These are phyloP conservation scores for Citrullus amarus DNA, from an alignment of 306 rosid genomes.

Conservation along the genomic window DNA sequence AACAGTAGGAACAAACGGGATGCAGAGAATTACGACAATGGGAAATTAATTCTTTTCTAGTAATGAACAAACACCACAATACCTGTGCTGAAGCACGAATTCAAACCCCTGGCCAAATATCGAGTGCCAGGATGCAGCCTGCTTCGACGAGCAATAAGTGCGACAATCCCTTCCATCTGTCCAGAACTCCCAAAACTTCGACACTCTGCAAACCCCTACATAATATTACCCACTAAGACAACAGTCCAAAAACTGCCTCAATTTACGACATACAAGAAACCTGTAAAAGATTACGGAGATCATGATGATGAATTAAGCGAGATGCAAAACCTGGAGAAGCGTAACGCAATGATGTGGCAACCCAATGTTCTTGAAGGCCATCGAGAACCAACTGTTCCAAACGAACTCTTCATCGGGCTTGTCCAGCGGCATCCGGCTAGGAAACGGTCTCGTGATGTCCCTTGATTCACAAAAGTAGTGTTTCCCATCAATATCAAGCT, in stretches of 20 bases:
- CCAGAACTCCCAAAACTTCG: constrained; percentile 89
- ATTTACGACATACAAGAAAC: constrained; percentile 3
- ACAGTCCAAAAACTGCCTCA: constrained; percentile 12
- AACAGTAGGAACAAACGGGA: neutral
- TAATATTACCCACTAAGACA: constrained; percentile 50
- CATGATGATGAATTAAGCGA: constrained; percentile 13
- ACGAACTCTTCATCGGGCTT: constrained; percentile 87
- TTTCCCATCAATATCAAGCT: constrained; percentile 83
- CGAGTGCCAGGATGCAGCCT: constrained; percentile 98
- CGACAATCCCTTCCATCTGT: constrained; percentile 77
- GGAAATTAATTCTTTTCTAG: neutral
- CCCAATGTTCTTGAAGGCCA: constrained; percentile 65
- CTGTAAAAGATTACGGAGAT: neutral
- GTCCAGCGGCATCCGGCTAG: constrained; percentile 42
- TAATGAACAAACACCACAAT: constrained; percentile 10
- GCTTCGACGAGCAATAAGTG: constrained; percentile 90
- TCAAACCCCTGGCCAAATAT: constrained; percentile 91
- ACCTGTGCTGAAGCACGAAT: constrained; percentile 98
- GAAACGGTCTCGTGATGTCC: constrained; percentile 77
- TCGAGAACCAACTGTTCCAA: constrained; percentile 86
- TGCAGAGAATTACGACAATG: neutral
- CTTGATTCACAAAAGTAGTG: constrained; percentile 84
- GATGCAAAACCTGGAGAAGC: constrained; percentile 86
- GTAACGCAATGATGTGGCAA: constrained; percentile 66
- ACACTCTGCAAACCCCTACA: constrained; percentile 98